Evolutionary conservation across 2,329 filamentous ascomycete genomes (phyloP), one percentile per base, ranked within the genome.

Genomic region (Aspergillus fischeri): DNA sequence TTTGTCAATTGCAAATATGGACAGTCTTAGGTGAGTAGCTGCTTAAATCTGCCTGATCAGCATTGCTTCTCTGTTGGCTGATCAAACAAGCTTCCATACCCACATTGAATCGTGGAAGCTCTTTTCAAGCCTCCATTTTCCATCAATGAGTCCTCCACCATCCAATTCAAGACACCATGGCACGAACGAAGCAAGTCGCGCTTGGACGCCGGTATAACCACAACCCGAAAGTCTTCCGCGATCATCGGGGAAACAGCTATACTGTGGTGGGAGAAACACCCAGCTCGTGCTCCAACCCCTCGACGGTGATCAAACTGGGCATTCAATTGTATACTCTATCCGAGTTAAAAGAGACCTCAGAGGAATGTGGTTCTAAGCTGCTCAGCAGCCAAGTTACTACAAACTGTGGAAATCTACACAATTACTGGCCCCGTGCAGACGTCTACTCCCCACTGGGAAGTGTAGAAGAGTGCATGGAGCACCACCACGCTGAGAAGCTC

Each of bases 391-490:
- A 35, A 6, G 48, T 11, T 11, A 51, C 51, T 8, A 10, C 9
- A 3, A 6, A 25, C 21, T 27, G 53, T 42, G 65, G 69, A 17
- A 65, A 67, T 51, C 52, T 56, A 3, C 25, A 47, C 3, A 60
- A 61, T 21, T 53, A 59, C 25, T 61, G 57, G 57, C 59, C 59
- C 14, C 52, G 57, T 14, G 52, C 60, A 35, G 59, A 61, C 27
- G 59, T 61, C 9, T 61, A 59, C 45, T 11, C 56, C 1, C 57
- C 54, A 5, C 27, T 61, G 35, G 45, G n/a, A 5, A 55, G 52
- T 42, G 53, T 61, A 17, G 59, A 60, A 9, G 59, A 52, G 24
- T 61, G 59, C 21, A 57, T 61, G 11, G 51, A 57, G 41, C 59
- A 61, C 53, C 59, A 61, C 44, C 52, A 35, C 21, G 48, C 42